Percentiles rank a stretch among this genome's conserved stretches.
Evolutionary conservation across 2,329 filamentous ascomycete genomes (phyloP).

Genomic region (Fusarium mangiferae): DNA sequence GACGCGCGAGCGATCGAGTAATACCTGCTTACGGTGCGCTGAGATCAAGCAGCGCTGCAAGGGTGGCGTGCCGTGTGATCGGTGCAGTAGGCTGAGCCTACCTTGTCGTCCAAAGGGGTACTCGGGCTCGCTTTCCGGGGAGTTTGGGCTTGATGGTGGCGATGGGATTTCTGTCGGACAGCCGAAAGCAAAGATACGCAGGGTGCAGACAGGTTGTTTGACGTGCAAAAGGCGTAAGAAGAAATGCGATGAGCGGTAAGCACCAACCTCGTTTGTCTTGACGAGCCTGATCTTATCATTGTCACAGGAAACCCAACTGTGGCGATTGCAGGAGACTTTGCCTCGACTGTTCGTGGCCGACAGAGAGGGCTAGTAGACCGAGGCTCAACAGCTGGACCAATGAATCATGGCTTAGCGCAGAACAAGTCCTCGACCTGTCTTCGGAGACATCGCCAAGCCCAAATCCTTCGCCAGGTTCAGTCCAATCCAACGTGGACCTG

Average conservation of each 20-base stretch:
- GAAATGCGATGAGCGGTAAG: conserved; percentile 5
- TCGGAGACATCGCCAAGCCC: neutral
- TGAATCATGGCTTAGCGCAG: neutral
- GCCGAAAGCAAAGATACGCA: neutral
- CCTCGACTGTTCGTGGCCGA: neutral
- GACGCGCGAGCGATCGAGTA: neutral
- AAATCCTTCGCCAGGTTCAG: neutral
- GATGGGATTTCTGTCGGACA: neutral
- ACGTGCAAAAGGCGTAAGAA: conserved; percentile 9
- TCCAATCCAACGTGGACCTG: neutral
- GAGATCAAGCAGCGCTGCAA: conserved; percentile 12
- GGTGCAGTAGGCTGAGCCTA: neutral
- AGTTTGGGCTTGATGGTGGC: neutral
- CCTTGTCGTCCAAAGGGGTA: neutral
- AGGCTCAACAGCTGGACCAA: neutral
- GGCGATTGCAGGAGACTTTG: conserved; percentile 5
- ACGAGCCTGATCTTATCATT: neutral
- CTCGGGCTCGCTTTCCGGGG: neutral
- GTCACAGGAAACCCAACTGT: neutral
- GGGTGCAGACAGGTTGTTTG: conserved; percentile 2
- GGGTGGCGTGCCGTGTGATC: neutral
- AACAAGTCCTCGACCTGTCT: neutral
- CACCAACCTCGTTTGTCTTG: neutral
- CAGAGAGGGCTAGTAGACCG: neutral
- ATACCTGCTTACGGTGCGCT: neutral